Conservation (phyloP, 2,329 filamentous ascomycete species). For the Spiromastix sp. region DNA sequence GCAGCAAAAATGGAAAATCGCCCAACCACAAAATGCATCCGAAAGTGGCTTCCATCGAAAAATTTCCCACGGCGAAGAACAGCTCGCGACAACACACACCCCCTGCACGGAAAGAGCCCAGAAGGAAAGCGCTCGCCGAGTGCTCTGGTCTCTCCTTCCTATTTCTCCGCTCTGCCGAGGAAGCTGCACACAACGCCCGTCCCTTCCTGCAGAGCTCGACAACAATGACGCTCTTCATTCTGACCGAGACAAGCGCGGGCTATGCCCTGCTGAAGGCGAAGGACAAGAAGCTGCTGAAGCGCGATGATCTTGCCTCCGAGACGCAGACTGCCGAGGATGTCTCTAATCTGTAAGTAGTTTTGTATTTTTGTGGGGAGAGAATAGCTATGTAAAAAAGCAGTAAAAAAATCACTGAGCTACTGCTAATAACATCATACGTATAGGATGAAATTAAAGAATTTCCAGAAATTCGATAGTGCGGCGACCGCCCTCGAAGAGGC, state of each 20-base stretch:
- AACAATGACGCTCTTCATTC: constrained; percentile 80
- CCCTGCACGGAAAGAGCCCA: neutral
- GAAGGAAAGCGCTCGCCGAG: neutral
- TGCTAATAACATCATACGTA: no score
- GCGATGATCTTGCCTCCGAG: constrained; percentile 66
- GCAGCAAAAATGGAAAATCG: constrained; percentile 12
- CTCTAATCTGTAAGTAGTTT: constrained; percentile 72
- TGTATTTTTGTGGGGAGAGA: no score
- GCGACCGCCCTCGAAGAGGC: constrained; percentile 84
- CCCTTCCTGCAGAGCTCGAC: constrained; percentile 13
- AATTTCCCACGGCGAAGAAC: constrained; percentile 21
- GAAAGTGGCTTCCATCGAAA: constrained; percentile 21
- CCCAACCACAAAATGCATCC: constrained; percentile 23
- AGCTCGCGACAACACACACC: constrained; percentile 5
- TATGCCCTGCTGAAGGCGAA: constrained; percentile 98
- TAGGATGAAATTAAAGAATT: constrained; percentile 91
- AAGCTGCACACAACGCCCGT: neutral
- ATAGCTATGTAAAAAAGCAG: no score
- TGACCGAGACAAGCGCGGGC: constrained; percentile 88
- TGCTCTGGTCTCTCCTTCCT: neutral
- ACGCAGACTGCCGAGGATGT: constrained; percentile 73
- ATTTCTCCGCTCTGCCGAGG: neutral
- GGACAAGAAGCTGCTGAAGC: constrained; percentile 95
- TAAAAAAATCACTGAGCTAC: no score
- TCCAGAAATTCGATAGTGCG: constrained; percentile 94